Evolutionary conservation across 805 yeast genomes (phyloP), one percentile per base, ranked within the genome.

Genomic region (Saccharomyces kudriavzevii): DNA sequence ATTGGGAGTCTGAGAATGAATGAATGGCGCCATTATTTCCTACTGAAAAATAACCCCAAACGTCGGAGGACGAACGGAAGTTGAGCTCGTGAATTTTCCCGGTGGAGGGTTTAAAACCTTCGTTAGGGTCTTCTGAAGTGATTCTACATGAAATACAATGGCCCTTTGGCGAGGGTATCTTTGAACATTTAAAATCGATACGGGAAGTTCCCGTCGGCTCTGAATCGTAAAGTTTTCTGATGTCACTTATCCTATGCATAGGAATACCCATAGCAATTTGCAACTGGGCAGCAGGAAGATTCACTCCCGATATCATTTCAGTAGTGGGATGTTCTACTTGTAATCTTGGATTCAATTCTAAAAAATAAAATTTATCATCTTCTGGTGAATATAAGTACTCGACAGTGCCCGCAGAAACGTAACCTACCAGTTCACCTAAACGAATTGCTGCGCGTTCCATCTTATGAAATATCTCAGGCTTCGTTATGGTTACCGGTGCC

Each of bases 301-400:
- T 95, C 52, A 94, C 97, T 60, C 99, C 99, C 25, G 96, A 86
- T 53, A 90, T 98, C 99, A 94, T 94, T 77, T 94, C 99, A 45
- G 99, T 94, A 47, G 99, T 94, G 66, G 99, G 99, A 79, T 94
- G 99, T 79, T 94, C 99, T 55, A 94, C 99, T 78, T 94, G 99
- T 71, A 94, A 80, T 79, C 99, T 88, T 66, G 99, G 99, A 72
- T 94, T 94, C 70, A 94, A 81, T 76, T 94, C 99, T 70, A 94
- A 79, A 73, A 94, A 94, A 78, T 91, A 94, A 70, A 91, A 94
- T 70, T 91, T 89, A 73, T 92, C 91, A 57, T 94, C 97, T 54
- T 87, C 82, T 70, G 90, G 94, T 26, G 97, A 89, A 71, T 94
- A 94, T 64, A 94, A 79, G 74, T 94, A 94, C 74, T 94, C 99